Conservation (phyloP, 371 early-diverging fungal species). For the Dinochytrium kinnereticum region DNA sequence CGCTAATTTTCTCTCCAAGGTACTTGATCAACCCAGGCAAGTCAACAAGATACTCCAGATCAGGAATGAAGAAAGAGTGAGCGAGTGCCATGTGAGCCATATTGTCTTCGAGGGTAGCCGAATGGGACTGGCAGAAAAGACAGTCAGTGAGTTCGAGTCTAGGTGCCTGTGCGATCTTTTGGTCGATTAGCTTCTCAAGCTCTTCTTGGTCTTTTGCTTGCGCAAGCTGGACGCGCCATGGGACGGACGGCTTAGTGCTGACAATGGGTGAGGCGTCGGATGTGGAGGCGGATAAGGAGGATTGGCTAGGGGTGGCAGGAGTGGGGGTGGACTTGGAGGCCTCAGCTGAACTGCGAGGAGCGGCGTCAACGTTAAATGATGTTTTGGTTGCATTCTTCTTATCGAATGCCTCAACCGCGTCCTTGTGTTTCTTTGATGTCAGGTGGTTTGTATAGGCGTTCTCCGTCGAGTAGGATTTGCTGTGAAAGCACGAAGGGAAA, state of each 20-base stretch:
- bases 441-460: conserved; percentile 90
- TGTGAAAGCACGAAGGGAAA: conserved; percentile 19
- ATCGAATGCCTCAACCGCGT: conserved; percentile 59
- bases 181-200: conserved; percentile 52
- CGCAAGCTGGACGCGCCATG: conserved; percentile 44
- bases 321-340: conserved; percentile 14
- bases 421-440: conserved; percentile 91
- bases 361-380: background rate
- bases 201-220: conserved; percentile 49
- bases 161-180: conserved; percentile 52
- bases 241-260: background rate
- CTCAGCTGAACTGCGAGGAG: background rate
- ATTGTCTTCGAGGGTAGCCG: conserved; percentile 55
- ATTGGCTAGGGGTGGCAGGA: conserved; percentile 19
- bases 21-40: conserved; percentile 86
- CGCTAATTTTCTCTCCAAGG: conserved; percentile 91
- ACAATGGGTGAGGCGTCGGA: background rate
- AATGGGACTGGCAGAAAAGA: conserved; percentile 47
- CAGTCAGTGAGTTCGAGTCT: conserved; percentile 57
- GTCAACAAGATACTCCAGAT: conserved; percentile 90
- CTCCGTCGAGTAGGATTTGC: conserved; percentile 73
- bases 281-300: conserved; percentile 18
- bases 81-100: conserved; percentile 87
- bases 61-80: conserved; percentile 96
- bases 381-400: conserved; percentile 19